Base-by-base conservation (phyloP, 2,329 filamentous ascomycete genomes). In the Exophiala phaeomuriformis region DNA sequence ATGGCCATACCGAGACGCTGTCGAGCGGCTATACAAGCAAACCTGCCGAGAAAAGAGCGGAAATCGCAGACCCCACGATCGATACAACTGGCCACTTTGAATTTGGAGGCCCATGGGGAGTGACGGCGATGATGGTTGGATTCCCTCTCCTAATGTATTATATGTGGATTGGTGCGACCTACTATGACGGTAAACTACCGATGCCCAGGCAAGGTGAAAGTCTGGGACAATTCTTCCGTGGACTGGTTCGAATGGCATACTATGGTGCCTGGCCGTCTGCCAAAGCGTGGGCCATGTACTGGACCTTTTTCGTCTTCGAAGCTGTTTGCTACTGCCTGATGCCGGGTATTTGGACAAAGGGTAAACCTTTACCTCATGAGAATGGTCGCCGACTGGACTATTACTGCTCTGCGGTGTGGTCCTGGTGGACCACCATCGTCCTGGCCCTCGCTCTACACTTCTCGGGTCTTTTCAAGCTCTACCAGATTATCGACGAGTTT, bases 121-220 rank as follows among this genome's bases (percentile, higher is more conserved):
- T 90, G 40, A 72, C 80, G 10, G 75, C 80, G 62, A 90, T 96
- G 81, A 97, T 97, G 89, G 78, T 90, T 58, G 82, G 86, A 43
- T 98, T 97, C 72, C 93, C 93, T n/a, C 58, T 84, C 36, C 79
- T 98, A 64, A 97, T 97, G 91, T 96, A 88, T 80, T 97, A 96
- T 75, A 95, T 98, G 90, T 97, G 90, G 90, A 84, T 95, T 70
- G 93, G 93, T 47, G 87, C 91, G 33, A 90, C 85, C 47, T 95
- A 91, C 74, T 98, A 96, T 73, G 76, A 89, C 67, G 91, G 91
- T 63, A 83, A 86, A 59, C 77, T 94, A 48, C 93, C 93, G 10
- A 72, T 75, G 41, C 86, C 82, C 1, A 72, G 73, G 1, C 68
- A 80, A 41, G 86, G 80, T 40, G 79, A 95, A 75, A 83, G 77